Evolutionary conservation across 345 rosid genomes (phyloP), one percentile per base, ranked within the genome.

Genomic region (Cardamine resedifolia): DNA sequence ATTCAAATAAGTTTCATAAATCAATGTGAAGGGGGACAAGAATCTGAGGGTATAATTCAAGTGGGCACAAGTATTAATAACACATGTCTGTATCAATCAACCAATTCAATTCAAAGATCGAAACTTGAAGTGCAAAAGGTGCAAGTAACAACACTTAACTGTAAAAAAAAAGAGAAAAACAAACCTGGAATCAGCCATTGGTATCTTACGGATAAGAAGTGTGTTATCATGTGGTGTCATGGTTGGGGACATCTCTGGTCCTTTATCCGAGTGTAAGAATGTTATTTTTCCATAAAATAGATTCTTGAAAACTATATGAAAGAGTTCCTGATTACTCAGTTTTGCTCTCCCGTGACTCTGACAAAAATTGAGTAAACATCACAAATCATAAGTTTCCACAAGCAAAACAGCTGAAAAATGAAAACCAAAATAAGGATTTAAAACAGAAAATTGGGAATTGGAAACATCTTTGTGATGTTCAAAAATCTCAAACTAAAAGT

Each of bases 171-270:
- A 1, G 8, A 9, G 48, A 45, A 30, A 27, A 55, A 50, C 36
- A 83, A 83, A 91, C 96, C 53, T 72, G 63, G 92, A 83, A 83
- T 82, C 76, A 31, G 87, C 85, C 39, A 67, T 33, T 15, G 98
- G 88, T 80, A 95, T 76, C 78, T 90, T 95, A 48, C 99, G 86
- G 48, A 95, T 81, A 18, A 95, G 99, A 79, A 90, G 94, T 11
- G 98, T 87, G 61, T 89, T 87, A n/a, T 85, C 87, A 47, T 84
- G 72, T 21, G 70, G 81, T 64, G 87, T 90, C 19, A 81, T 68
- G 61, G 87, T 79, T 23, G 96, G 90, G 56, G 85, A 74, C 96
- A 94, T 89, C 33, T 87, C 87, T 66, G 47, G 78, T 71, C 89
- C 97, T 66, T 85, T 88, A 68, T 70, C 81, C 76, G 91, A 82